phyloP scores from a whole-genome alignment of 2,329 filamentous ascomycete species.

The Aspergillus sp. region DNA sequence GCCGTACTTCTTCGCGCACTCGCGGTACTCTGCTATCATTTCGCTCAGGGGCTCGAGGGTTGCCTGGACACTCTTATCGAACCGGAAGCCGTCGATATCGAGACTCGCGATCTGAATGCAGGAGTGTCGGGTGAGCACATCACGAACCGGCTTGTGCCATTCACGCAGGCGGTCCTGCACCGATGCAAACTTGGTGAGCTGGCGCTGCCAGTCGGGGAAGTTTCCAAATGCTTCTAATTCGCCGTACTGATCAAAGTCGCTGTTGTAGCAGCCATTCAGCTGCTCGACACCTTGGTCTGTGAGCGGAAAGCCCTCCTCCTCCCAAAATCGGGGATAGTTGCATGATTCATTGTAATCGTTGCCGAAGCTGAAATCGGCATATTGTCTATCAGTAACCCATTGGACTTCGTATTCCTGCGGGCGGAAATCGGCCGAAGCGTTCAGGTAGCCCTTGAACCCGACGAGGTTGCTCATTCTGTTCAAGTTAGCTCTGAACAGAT shows the following conservation, averaged over 20 bases:
- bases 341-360: slow-evolving; percentile 57
- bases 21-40: slow-evolving; percentile 57
- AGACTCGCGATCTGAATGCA: slow-evolving; percentile 63
- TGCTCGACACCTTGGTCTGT: slow-evolving; percentile 46
- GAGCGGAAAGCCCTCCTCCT: slow-evolving; percentile 56
- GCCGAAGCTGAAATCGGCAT: slow-evolving; percentile 58
- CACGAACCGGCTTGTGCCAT: slow-evolving; percentile 59
- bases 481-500: not conserved
- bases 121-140: slow-evolving; percentile 60
- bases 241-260: slow-evolving; percentile 66
- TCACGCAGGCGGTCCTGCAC: slow-evolving; percentile 67
- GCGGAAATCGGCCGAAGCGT: slow-evolving; percentile 56
- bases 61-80: slow-evolving; percentile 65
- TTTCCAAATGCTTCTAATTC: slow-evolving; percentile 64
- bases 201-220: slow-evolving; percentile 62
- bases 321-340: slow-evolving; percentile 62
- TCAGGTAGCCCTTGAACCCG: slow-evolving; percentile 61
- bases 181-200: slow-evolving; percentile 65
- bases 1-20: slow-evolving; percentile 55
- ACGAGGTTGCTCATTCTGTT: slow-evolving; percentile 58
- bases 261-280: slow-evolving; percentile 59
- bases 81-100: slow-evolving; percentile 67
- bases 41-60: slow-evolving; percentile 62
- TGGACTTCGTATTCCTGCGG: slow-evolving; percentile 56
- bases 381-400: slow-evolving; percentile 57